Evolutionary conservation across 495 filamentous ascomycete species (phyloP).

Genomic region (Penicillium herquei): DNA sequence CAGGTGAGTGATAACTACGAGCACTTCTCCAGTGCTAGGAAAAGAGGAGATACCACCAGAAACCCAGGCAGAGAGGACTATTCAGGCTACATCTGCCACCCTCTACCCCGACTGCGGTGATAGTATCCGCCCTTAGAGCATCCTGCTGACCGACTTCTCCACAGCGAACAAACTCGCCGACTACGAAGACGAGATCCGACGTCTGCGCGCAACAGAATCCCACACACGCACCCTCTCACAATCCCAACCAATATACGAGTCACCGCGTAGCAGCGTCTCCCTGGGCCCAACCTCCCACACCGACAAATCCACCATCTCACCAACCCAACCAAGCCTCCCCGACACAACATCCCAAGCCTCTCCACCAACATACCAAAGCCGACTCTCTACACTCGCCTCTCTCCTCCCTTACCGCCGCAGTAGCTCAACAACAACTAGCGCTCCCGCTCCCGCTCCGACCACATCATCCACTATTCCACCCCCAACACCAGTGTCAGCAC

Average conservation of each 20-base stretch:
- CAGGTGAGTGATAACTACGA: constrained; percentile 52
- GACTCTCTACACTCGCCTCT: constrained; percentile 60
- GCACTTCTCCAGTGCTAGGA: neutral
- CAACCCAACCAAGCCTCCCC: constrained; percentile 11
- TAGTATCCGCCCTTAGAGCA: neutral
- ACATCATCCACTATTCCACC: no score
- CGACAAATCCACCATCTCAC: constrained; percentile 23
- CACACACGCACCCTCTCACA: neutral
- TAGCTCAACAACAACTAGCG: constrained; percentile 23
- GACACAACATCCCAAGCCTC: constrained; percentile 39
- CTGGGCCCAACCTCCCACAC: constrained; percentile 31
- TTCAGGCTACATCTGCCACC: no score
- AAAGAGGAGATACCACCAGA: neutral
- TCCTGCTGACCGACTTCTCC: constrained; percentile 9
- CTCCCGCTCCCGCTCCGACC: constrained; percentile 35
- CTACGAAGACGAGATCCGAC: constrained; percentile 87
- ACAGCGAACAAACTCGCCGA: constrained; percentile 79
- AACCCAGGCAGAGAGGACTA: neutral
- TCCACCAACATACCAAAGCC: constrained; percentile 33
- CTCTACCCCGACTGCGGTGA: no score
- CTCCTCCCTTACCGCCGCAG: constrained; percentile 63
- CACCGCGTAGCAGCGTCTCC: constrained; percentile 29
- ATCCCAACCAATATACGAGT: constrained; percentile 15
- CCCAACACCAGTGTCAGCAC: constrained; percentile 15
- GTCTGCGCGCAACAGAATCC: constrained; percentile 51